Base-by-base conservation (phyloP, 371 early-diverging fungal genomes). In the Mortierella sp. region DNA sequence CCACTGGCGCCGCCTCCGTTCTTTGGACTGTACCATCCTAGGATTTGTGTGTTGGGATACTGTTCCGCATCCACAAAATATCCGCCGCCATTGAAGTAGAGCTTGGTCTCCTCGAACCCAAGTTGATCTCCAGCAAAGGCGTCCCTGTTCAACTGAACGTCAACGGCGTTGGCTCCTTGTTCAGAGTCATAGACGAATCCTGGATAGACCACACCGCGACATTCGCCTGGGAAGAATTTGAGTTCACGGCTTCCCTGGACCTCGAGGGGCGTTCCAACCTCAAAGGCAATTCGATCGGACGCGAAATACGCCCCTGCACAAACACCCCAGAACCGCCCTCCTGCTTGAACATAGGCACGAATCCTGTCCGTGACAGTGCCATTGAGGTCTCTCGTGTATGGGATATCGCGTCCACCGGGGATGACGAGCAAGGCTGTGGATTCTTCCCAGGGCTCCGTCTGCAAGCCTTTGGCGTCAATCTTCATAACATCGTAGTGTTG, bases 241-340 rank as follows among this genome's bases (percentile, higher is more conserved):
- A 98, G 80, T 45, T 90, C 89, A 30, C 96, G 84, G 8, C 82
- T 60, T 0, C 95, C 96, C 27, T 83, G 67, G n/a, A 97, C 94
- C 64, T 90, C 86, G 71, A 92, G 71, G 2, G 67, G 60, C 16
- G 84, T 69, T 10, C 89, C 89, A 4, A 85, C 83, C 80, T 97
- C 95, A 83, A 97, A 97, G 63, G 89, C 92, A 31, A 94, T 88
- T 12, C 74, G 61, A 2, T 65, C 71, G 24, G 87, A 85, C 2
- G 86, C 96, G 81, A 93, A 96, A 71, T 96, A 96, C 0, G 90
- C 97, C 13, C 98, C 99, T 0, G 96, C 97, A 70, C 98, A 97
- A 21, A 98, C 82, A 0, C 99, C 99, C 39, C 95, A 80, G 76
- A 94, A 97, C 9, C 85, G 83, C 5, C 99, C 99, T 6, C 97